A percentile compares a stretch with the other conserved stretches of the same genome.
Conservation (phyloP, 257 asterid species). For the Linaria vulgaris region DNA sequence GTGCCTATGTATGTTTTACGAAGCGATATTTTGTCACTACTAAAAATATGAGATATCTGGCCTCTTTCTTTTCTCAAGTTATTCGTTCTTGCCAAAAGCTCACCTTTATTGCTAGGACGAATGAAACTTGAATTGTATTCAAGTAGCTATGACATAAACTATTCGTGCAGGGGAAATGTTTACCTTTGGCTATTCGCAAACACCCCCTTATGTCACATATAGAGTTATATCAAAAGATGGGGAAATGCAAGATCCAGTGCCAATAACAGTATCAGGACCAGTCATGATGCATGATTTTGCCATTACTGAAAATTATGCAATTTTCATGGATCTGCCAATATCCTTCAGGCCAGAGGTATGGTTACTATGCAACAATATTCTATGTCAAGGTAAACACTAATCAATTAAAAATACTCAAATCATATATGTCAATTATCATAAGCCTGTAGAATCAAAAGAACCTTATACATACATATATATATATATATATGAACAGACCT, state of each 20-base stretch:
- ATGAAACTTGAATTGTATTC: background rate
- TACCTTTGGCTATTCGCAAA: constrained; percentile 82
- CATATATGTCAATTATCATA: background rate
- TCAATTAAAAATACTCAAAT: background rate
- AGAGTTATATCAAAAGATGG: constrained; percentile 94
- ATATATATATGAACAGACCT: constrained; percentile 7
- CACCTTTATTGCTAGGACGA: background rate
- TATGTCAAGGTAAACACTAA: background rate
- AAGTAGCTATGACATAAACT: constrained; percentile 21
- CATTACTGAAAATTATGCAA: constrained; percentile 92
- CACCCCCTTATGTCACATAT: constrained; percentile 80
- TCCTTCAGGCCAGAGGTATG: constrained; percentile 79
- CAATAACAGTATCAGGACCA: constrained; percentile 77
- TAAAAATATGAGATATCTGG: background rate
- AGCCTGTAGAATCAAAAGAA: background rate
- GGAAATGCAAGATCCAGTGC: constrained; percentile 87
- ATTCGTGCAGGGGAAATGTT: constrained; percentile 86
- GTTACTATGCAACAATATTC: constrained; percentile 13
- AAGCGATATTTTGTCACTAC: too few relatives aligned
- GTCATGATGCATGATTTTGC: constrained; percentile 99
- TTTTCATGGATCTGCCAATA: constrained; percentile 92
- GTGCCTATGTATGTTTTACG: background rate
- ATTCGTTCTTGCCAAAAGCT: too few relatives aligned
- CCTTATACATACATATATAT: too few relatives aligned
- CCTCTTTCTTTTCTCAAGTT: background rate